Evolutionary conservation across 805 yeast species (phyloP).

Genomic region (Metschnikowia borealis): DNA sequence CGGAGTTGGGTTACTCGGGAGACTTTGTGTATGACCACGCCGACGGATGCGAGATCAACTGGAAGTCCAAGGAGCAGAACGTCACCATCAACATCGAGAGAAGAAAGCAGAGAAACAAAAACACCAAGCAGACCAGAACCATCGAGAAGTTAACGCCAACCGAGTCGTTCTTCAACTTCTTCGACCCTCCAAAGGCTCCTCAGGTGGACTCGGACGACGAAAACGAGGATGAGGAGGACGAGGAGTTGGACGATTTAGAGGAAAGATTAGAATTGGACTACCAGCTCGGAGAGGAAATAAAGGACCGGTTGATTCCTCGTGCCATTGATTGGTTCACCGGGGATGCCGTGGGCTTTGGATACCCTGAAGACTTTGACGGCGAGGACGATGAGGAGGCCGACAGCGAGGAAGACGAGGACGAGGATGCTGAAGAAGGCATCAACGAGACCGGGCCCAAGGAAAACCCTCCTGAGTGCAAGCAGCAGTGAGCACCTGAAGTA

Average conservation of each 20-base stretch:
- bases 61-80: conserved; percentile 77
- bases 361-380: conserved; percentile 55
- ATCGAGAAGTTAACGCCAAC: conserved; percentile 92
- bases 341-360: conserved; percentile 76
- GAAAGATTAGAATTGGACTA: conserved; percentile 86
- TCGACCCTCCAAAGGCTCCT: conserved; percentile 86
- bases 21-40: conserved; percentile 97
- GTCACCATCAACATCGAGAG: conserved; percentile 85
- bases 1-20: conserved; percentile 89
- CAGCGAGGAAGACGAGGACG: conserved; percentile 60
- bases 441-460: conserved; percentile 51
- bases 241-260: conserved; percentile 71
- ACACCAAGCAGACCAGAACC: conserved; percentile 93
- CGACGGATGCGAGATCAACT: conserved; percentile 79
- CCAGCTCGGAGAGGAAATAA: conserved; percentile 92
- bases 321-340: conserved; percentile 99
- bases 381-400: conserved; percentile 60
- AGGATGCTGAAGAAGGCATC: conserved; percentile 57
- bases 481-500: conserved; percentile 37
- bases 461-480: conserved; percentile 76
- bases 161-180: conserved; percentile 93
- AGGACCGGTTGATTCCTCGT: conserved; percentile 92
- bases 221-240: conserved; percentile 48
- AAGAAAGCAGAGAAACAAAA: conserved; percentile 95
- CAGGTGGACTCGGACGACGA: conserved; percentile 50